Evolutionary conservation across 108 stramenopile species (phyloP).

Genomic region (Aurantiochytrium sp.): DNA sequence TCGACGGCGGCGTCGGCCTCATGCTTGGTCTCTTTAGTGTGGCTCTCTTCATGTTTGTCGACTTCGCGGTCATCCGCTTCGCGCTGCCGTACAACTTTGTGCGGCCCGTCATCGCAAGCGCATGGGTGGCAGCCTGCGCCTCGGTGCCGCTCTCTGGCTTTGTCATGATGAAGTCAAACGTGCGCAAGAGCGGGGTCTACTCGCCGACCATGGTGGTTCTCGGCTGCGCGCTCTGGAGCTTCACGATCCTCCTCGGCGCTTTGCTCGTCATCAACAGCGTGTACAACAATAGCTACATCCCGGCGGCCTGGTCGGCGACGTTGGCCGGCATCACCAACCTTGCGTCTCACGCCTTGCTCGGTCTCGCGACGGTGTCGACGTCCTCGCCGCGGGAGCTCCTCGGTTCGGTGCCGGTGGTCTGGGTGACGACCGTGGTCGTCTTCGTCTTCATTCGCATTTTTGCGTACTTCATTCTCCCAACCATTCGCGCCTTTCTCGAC

Average conservation of each 20-base stretch:
- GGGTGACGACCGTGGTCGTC: neutral
- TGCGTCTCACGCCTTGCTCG: neutral
- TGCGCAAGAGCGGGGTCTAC: neutral
- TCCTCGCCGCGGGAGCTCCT: neutral
- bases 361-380: neutral
- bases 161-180: neutral
- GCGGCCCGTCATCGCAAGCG: conserved; percentile 16
- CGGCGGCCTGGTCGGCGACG: conserved; percentile 7
- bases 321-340: neutral
- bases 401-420: neutral
- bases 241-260: conserved; percentile 10
- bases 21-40: neutral
- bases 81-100: neutral
- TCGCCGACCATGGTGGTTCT: neutral
- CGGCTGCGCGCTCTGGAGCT: conserved; percentile 15
- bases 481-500: conserved; percentile 6
- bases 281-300: neutral
- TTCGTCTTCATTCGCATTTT: neutral
- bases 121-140: conserved; percentile 23
- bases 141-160: conserved; percentile 18
- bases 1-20: neutral
- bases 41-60: neutral
- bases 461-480: neutral
- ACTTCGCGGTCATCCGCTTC: conserved; percentile 19
- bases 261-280: neutral